phyloP scores from a whole-genome alignment of 1,284 basidiomycete genomes.

The Ceratobasidium sp. region DNA sequence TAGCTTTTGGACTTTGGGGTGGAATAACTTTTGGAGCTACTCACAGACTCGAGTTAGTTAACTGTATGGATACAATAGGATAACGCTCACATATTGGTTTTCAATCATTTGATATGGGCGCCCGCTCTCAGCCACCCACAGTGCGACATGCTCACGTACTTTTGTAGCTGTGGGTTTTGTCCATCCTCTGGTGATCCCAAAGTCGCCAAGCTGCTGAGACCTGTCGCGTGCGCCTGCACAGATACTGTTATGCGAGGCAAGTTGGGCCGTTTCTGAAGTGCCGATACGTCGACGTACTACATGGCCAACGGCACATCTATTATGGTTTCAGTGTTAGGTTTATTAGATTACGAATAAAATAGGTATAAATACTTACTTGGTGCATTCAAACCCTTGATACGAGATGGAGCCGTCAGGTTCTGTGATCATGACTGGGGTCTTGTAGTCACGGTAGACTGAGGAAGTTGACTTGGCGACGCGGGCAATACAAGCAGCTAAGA shows the following conservation, averaged over 20 bases:
- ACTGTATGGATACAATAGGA: background rate
- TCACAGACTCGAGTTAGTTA: background rate
- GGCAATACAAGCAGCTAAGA: background rate
- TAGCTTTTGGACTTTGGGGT: no score
- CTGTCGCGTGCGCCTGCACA: background rate
- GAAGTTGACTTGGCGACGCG: background rate
- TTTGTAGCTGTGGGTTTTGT: background rate
- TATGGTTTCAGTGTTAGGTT: no score
- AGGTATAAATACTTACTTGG: background rate
- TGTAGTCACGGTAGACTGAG: background rate
- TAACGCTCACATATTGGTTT: background rate
- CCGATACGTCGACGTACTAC: background rate
- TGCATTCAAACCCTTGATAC: background rate
- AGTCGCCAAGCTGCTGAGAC: background rate
- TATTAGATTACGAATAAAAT: background rate
- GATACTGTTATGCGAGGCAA: background rate
- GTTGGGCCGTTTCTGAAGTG: background rate
- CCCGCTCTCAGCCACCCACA: background rate
- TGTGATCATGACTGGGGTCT: background rate
- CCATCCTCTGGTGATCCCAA: background rate
- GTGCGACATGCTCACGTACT: background rate
- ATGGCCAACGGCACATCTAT: no score
- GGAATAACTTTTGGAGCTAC: slow-evolving; percentile 2
- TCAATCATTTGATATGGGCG: slow-evolving; percentile 1
- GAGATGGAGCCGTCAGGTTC: background rate